Evolutionary conservation across 331 rosid species (phyloP), one percentile per base, ranked within the genome.

Genomic region (Pyrus hybrid): DNA sequence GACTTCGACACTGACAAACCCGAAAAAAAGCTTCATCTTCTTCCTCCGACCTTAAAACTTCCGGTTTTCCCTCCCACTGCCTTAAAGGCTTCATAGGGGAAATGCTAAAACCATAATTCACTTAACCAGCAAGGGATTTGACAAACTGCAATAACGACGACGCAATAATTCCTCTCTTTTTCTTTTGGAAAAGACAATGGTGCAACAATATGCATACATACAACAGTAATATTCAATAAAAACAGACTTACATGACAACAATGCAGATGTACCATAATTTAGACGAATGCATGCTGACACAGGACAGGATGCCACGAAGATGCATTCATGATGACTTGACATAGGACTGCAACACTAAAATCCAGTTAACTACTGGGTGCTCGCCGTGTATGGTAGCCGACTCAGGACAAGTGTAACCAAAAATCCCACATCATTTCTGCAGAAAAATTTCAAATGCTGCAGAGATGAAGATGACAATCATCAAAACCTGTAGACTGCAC

Each of bases 281-380:
- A 13, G 79, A 68, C 67, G 41, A 64, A 72, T 30, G 73, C 79
- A 85, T 47, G 75, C 71, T 20, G 35, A 25, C 57, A 75, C 68
- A 47, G 58, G 68, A 54, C 20, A 32, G 47, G 62, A 53, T 67
- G 29, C 62, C 18, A 8, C 13, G 8, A 69, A 25, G 58, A 18
- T 7, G 45, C 17, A 58, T 51, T 1, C 57, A 51, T 17, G 21
- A 17, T 17, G 21, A 51, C 56, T 49, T 49, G 58, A 61, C 26
- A 61, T 9, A 35, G 17, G 30, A 73, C 22, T 37, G 18, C 67
- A 72, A 60, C 67, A 25, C 41, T 17, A 22, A 2, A 32, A 58
- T 25, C 45, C 13, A 61, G 1, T 11, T 41, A 33, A 9, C 43
- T 2, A 22, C 37, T 5, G 4, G 76, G 45, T 57, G 63, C 60